A percentile compares a stretch with the other conserved stretches of the same genome.
These are phyloP conservation scores for Xylogone sp. DNA, from an alignment of 2,329 filamentous ascomycete species.

Conservation along the genomic window DNA sequence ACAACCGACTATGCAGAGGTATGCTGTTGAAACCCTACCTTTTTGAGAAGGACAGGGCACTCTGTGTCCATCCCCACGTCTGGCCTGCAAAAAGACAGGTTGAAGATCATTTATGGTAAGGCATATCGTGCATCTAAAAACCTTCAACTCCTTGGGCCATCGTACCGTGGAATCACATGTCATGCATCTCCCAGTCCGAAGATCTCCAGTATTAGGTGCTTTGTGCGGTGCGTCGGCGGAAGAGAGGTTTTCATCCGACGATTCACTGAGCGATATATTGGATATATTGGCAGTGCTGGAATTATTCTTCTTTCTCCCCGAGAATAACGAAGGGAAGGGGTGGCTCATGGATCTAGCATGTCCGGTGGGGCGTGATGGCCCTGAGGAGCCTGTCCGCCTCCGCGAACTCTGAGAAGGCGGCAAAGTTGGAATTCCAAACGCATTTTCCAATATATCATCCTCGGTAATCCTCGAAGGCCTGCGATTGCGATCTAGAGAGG, in stretches of 20 bases:
- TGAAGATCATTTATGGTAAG: slow-evolving; percentile 79
- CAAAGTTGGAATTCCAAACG: slow-evolving; percentile 25
- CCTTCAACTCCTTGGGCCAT: slow-evolving; percentile 69
- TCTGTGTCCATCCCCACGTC: slow-evolving; percentile 21
- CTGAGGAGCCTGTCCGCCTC: slow-evolving; percentile 11
- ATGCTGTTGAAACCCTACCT: slow-evolving; percentile 11
- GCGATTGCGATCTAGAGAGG: slow-evolving; percentile 15
- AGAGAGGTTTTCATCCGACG: slow-evolving; percentile 38
- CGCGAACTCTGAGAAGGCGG: slow-evolving; percentile 11
- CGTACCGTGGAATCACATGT: slow-evolving; percentile 78
- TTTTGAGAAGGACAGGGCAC: slow-evolving; percentile 15
- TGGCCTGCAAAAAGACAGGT: slow-evolving; percentile 30
- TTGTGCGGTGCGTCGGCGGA: slow-evolving; percentile 7
- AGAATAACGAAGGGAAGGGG: slow-evolving; percentile 71
- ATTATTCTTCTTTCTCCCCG: slow-evolving; percentile 51
- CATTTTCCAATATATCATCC: slow-evolving; percentile 26
- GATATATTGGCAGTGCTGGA: slow-evolving; percentile 31
- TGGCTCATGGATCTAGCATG: slow-evolving; percentile 65
- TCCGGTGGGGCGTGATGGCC: slow-evolving; percentile 7
- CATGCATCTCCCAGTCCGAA: slow-evolving; percentile 73
- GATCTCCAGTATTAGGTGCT: slow-evolving; percentile 40
- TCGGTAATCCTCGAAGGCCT: slow-evolving; percentile 21
- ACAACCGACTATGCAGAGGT: background rate
- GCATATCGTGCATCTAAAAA: slow-evolving; percentile 82
- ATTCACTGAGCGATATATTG: slow-evolving; percentile 37